Base-by-base conservation (phyloP, 306 rosid species). In the Trifolium repens region DNA sequence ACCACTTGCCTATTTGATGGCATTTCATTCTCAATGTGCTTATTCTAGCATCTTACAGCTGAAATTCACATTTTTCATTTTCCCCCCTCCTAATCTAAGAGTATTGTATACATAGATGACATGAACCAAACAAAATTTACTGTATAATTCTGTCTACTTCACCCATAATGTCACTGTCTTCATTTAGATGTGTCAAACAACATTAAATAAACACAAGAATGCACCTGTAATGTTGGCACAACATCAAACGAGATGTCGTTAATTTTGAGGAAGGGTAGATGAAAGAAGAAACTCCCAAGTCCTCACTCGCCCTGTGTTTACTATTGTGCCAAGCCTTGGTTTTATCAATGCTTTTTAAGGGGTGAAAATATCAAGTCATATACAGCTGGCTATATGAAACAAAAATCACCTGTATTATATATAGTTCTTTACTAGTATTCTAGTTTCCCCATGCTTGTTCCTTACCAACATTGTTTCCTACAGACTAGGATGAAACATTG, bases 381-480 rank as follows among this genome's bases (percentile, higher is more conserved):
- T 53, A 62, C 27, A 75, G 88, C 93, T 72, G 82, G 88, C 83
- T 78, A 60, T 5, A 15, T 32, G 55, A 78, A 74, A 66, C 79
- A 78, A 80, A 22, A 40, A 26, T 24, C 24, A 57, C 67, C 22
- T 1, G 9, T 40, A 34, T 5, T 53, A 54, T 26, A 59, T 35
- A 44, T 71, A 82, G 71, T 57, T 83, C 39, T 47, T 46, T 27
- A 69, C 9, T 49, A 43, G 34, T 24, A 26, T 59, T 62, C 13
- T 47, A 63, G 26, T 58, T 37, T 44, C 67, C 70, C 71, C 83
- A 40, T 76, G 72, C 59, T 24, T 55, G 55, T 72, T 57, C 35
- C 67, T 74, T 71, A 67, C 78, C 73, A 61, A 14, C 60, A 69
- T 34, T 78, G 15, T 62, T 34, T 43, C 13, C 40, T 35, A 49